Percentiles rank a stretch among this genome's conserved stretches.
Evolutionary conservation across 129 eudicot genomes (phyloP).

Genomic region (Kitagawia praeruptora): DNA sequence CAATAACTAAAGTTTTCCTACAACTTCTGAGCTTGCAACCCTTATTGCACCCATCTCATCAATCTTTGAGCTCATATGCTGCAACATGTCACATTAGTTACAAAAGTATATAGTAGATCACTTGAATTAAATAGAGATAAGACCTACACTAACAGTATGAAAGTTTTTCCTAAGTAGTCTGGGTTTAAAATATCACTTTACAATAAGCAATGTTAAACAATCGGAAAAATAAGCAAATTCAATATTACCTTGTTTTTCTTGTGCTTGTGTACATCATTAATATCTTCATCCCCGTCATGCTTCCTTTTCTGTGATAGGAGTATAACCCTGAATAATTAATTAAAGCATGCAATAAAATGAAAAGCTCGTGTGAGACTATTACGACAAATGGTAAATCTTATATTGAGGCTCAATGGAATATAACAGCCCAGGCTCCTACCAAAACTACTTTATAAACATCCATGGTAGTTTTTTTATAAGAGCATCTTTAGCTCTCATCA

Average conservation of each 20-base stretch:
- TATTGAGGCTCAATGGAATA: background rate
- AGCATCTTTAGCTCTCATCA: no score
- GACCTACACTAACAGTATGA: background rate
- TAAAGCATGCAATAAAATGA: background rate
- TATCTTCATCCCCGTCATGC: conserved; percentile 81
- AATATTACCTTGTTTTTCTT: conserved; percentile 77
- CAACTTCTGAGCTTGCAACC: no score
- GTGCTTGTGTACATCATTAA: conserved; percentile 55
- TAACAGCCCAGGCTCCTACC: background rate
- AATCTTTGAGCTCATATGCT: no score
- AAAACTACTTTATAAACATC: background rate
- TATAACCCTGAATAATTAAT: background rate
- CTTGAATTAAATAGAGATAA: background rate
- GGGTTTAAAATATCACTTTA: background rate
- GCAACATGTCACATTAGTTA: no score
- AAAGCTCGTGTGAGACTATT: no score
- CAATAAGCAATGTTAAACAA: background rate
- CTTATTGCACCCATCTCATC: no score
- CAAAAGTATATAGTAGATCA: background rate
- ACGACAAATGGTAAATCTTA: background rate
- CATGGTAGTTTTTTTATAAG: background rate
- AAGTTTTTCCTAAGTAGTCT: background rate
- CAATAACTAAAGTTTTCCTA: no score
- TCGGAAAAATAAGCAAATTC: background rate
- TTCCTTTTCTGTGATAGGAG: conserved; percentile 63